These are phyloP conservation scores for Coemansia sp. DNA, from an alignment of 192 early-diverging fungal genomes.

Conservation along the genomic window DNA sequence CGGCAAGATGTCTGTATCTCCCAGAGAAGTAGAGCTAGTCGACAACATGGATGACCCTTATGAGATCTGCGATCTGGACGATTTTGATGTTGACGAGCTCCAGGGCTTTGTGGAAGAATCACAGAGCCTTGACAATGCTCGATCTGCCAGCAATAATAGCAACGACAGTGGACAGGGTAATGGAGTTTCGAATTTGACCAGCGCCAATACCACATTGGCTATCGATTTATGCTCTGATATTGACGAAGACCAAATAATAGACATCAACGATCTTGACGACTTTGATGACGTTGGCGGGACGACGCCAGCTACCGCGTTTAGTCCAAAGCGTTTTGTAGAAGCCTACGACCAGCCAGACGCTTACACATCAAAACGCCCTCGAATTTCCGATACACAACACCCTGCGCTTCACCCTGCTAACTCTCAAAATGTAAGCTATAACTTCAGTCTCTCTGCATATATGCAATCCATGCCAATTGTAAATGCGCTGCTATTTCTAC, in stretches of 20 bases:
- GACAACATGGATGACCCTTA: slow-evolving; percentile 16
- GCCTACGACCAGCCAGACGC: background rate
- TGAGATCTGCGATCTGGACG: slow-evolving; percentile 31
- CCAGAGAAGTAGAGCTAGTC: background rate
- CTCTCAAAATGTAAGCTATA: background rate
- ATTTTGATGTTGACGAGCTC: slow-evolving; percentile 18
- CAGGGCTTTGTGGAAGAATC: background rate
- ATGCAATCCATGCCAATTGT: background rate
- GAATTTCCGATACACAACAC: background rate
- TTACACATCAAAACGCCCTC: background rate
- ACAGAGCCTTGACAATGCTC: background rate
- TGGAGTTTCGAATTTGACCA: background rate
- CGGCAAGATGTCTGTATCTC: background rate
- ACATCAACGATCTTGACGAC: slow-evolving; percentile 22
- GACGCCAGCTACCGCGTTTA: background rate
- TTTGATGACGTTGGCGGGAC: background rate
- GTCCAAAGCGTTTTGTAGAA: slow-evolving; percentile 6
- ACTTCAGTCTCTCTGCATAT: background rate
- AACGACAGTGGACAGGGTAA: background rate
- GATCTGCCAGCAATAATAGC: background rate
- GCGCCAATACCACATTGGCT: background rate
- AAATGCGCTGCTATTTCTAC: background rate
- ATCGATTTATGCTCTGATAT: slow-evolving; percentile 30
- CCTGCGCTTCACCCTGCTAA: background rate
- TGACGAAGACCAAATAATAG: slow-evolving; percentile 24